Percentiles rank a stretch among this genome's conserved stretches.
These are phyloP conservation scores for Cladosporium sphaerospermum DNA, from an alignment of 2,329 filamentous ascomycete species.

Conservation along the genomic window DNA sequence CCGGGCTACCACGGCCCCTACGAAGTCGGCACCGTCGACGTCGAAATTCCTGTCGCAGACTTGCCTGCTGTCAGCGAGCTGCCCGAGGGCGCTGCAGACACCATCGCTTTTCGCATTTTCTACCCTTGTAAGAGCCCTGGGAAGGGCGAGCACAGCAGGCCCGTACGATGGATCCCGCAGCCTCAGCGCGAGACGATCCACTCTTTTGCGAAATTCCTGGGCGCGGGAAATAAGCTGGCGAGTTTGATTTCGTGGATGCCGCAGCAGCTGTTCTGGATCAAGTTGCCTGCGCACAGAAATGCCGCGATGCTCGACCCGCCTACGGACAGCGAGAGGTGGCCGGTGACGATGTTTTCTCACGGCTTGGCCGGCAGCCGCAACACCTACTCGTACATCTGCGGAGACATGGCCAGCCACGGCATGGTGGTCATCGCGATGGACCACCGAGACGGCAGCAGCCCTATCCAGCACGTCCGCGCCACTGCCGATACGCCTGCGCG, in stretches of 20 bases:
- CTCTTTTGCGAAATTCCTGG: constrained; percentile 71
- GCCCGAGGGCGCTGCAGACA: constrained; percentile 54
- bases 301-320: constrained; percentile 52
- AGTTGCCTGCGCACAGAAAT: constrained; percentile 67
- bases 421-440: constrained; percentile 75
- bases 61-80: constrained; percentile 52
- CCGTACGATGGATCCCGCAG: constrained; percentile 68
- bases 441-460: constrained; percentile 74
- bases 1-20: constrained; percentile 71
- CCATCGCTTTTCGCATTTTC: constrained; percentile 74
- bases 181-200: constrained; percentile 69
- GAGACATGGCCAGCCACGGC: constrained; percentile 73
- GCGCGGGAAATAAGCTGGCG: constrained; percentile 43
- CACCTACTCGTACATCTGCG: constrained; percentile 76
- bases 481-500: constrained; percentile 40
- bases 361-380: constrained; percentile 76
- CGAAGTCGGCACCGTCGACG: constrained; percentile 71
- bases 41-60: constrained; percentile 65
- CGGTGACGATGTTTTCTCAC: constrained; percentile 80
- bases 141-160: constrained; percentile 42
- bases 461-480: constrained; percentile 64
- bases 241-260: constrained; percentile 38
- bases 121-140: constrained; percentile 57
- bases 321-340: constrained; percentile 56
- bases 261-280: constrained; percentile 65